Evolutionary conservation across 2,329 filamentous ascomycete genomes (phyloP), one percentile per base, ranked within the genome.

Genomic region (Coccinonectria pachysandricola): DNA sequence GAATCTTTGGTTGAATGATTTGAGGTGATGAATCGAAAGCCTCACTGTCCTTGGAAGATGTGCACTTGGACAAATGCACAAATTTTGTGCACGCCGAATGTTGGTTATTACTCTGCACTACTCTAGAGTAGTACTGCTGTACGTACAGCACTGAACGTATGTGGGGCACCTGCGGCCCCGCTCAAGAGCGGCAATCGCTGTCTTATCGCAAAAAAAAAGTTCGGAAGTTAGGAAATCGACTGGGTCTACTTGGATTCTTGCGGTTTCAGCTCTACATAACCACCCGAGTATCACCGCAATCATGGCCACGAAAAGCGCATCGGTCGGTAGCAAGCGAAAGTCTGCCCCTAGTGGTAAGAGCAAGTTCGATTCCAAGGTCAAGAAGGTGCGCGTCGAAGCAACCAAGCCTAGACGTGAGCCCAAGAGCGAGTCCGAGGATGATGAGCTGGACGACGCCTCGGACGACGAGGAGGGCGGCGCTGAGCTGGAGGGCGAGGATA

Each of bases 241-340:
- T n/a, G n/a, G n/a, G n/a, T n/a, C n/a, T n/a, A n/a, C n/a, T n/a
- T n/a, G n/a, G n/a, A n/a, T n/a, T n/a, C n/a, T n/a, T n/a, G n/a
- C n/a, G n/a, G n/a, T n/a, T n/a, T n/a, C n/a, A n/a, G n/a, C 31
- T 27, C 19, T 27, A 30, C 29, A 26, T 24, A 18, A 34, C 35
- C 15, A 20, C 23, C 13, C 19, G 17, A 20, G 30, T 25, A 15
- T 24, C 25, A 15, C 21, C 26, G 18, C 27, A 24, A 45, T 51
- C 35, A 71, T 72, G 67, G 64, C 64, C 17, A 59, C 59, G 8
- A 71, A 65, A 46, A 47, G 49, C 31, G 53, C 59, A 27, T 53
- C 55, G 23, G 51, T 54, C 18, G 66, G 65, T 26, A 62, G 55
- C 34, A 79, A 79, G 56, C 60, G 74, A 39, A 79, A 78, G 54